phyloP scores from a whole-genome alignment of 2,329 filamentous ascomycete species.

The Aspergillus sp. region DNA sequence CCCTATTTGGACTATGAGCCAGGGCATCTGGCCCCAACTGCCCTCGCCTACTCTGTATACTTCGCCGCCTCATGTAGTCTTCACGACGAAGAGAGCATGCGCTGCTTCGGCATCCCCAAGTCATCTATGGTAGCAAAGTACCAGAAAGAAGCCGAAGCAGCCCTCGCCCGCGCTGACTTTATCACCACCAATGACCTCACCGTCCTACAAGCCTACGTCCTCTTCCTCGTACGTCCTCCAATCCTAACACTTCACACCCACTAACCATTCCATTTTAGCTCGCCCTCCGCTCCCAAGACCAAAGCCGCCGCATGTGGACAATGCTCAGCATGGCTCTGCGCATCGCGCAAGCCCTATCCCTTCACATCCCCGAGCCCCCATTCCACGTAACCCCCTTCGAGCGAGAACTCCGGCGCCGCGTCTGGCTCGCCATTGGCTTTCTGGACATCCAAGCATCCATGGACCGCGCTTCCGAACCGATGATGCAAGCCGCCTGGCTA shows the following conservation, averaged over 20 bases:
- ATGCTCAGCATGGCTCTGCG: conserved; percentile 36
- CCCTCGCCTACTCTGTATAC: conserved; percentile 29
- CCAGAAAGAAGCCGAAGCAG: conserved; percentile 27
- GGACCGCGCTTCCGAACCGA: conserved; percentile 36
- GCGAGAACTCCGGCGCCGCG: conserved; percentile 32
- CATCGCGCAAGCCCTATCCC: conserved; percentile 34
- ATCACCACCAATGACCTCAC: conserved; percentile 36
- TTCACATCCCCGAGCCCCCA: conserved; percentile 31
- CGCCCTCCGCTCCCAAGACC: conserved; percentile 29
- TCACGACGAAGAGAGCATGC: conserved; percentile 25
- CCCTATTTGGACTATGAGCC: conserved; percentile 34
- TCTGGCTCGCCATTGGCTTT: conserved; percentile 33
- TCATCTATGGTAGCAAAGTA: conserved; percentile 23
- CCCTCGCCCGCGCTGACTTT: conserved; percentile 30
- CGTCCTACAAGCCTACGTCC: conserved; percentile 35
- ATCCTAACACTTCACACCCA: neutral
- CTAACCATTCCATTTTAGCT: conserved; percentile 6
- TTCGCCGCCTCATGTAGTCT: conserved; percentile 30
- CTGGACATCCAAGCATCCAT: conserved; percentile 33
- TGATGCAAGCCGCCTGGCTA: conserved; percentile 35
- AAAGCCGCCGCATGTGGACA: conserved; percentile 37
- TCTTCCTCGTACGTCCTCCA: conserved; percentile 27
- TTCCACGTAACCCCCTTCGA: conserved; percentile 33
- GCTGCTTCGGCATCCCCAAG: conserved; percentile 24
- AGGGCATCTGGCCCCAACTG: conserved; percentile 28